Percentiles rank a stretch among this genome's conserved stretches.
Conservation (phyloP, 495 filamentous ascomycete species). For the Viridothelium virens region DNA sequence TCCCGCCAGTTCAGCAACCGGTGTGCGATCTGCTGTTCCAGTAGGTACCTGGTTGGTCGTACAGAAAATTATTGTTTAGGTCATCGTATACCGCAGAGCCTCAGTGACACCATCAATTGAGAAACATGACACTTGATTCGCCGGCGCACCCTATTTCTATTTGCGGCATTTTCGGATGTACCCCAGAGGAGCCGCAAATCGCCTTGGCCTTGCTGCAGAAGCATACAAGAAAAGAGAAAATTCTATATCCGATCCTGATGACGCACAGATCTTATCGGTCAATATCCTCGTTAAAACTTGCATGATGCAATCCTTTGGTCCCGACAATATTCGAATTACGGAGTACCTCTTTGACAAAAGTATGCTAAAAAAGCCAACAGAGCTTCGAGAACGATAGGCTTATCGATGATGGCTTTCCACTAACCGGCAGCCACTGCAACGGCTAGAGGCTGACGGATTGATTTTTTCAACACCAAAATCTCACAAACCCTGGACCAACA, state of each 20-base stretch:
- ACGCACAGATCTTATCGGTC: conserved; percentile 1
- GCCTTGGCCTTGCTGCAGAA: not conserved
- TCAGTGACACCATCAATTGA: not conserved
- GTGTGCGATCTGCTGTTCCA: not conserved
- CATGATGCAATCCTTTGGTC: not conserved
- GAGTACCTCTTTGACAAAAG: not conserved
- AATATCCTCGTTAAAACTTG: not conserved
- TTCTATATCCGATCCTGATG: not conserved
- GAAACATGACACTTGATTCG: not conserved
- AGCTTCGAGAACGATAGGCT: conserved; percentile 11
- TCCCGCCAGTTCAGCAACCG: not conserved
- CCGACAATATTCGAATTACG: not conserved
- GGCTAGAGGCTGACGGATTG: conserved; percentile 3
- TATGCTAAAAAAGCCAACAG: conserved; percentile 1
- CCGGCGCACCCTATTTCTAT: not conserved
- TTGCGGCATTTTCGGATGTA: not conserved
- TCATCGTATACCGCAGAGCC: not conserved
- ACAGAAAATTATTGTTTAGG: not conserved
- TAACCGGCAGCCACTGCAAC: not conserved
- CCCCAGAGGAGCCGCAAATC: not conserved
- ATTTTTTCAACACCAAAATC: conserved; percentile 12
- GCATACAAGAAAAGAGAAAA: not conserved
- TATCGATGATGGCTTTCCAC: not conserved
- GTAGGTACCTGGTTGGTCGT: not conserved
- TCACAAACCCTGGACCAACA: conserved; percentile 1